phyloP scores from a whole-genome alignment of 257 asterid species.

The Nicotiana otophora region DNA sequence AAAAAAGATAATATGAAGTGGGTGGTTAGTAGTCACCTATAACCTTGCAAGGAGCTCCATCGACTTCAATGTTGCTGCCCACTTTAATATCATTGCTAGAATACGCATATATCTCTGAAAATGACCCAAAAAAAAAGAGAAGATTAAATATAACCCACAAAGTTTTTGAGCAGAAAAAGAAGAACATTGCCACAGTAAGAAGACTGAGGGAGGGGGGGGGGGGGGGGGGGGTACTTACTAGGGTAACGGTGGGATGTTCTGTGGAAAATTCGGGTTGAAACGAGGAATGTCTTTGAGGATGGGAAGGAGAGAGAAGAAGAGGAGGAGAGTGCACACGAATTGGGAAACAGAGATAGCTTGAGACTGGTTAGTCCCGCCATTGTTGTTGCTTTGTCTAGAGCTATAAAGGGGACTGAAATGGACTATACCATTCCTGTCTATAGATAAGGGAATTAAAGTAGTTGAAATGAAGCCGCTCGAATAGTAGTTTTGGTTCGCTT shows the following conservation, averaged over 20 bases:
- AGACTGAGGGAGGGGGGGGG: too few relatives aligned
- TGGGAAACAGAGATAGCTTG: conserved; percentile 31
- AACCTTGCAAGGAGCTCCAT: conserved; percentile 88
- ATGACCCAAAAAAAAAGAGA: not conserved
- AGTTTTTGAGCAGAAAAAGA: not conserved
- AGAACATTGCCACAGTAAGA: not conserved
- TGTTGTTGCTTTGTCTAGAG: conserved; percentile 7
- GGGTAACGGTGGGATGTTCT: conserved; percentile 39
- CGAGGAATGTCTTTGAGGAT: conserved; percentile 20
- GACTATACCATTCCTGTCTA: not conserved
- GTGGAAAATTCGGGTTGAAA: conserved; percentile 27
- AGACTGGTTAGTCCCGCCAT: conserved; percentile 69
- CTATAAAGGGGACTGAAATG: not conserved
- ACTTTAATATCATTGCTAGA: conserved; percentile 94
- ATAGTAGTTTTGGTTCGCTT: too few relatives aligned
- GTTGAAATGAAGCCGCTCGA: too few relatives aligned
- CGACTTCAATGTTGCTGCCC: conserved; percentile 88
- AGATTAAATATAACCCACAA: not conserved
- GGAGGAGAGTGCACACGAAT: conserved; percentile 28
- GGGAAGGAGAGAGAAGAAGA: conserved; percentile 34
- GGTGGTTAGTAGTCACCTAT: conserved; percentile 35
- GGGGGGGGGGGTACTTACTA: conserved; percentile 11
- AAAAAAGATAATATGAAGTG: not conserved
- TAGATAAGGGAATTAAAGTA: not conserved
- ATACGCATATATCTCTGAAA: conserved; percentile 57